Evolutionary conservation across 2,329 filamentous ascomycete genomes (phyloP), one percentile per base, ranked within the genome.

Genomic region (Penicillium hordei): DNA sequence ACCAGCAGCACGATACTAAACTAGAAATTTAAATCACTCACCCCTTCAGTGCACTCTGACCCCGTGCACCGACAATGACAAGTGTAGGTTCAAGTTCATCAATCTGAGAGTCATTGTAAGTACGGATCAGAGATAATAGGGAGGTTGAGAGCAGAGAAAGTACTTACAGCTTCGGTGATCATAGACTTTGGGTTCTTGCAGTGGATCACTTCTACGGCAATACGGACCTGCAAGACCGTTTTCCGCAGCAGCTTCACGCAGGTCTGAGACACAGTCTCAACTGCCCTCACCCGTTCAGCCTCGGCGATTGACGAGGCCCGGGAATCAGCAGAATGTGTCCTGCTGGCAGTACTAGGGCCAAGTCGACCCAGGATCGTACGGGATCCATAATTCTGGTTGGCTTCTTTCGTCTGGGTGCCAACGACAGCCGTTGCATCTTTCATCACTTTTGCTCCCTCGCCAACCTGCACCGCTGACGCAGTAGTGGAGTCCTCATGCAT

Each of bases 131-230:
- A 15, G 15, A 31, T 8, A 17, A 15, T 13, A 44, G 2, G 44
- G 29, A 33, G 9, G 45, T 33, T 36, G 34, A 17, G 12, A 39
- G 9, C 21, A 10, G 54, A 48, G 44, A 15, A 46, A 49, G 25
- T 48, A 79, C 83, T 75, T 70, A 86, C 83, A 65, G 97, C 92
- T 79, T 97, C 94, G 0, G 92, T 96, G 63, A 99, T 92, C 79
- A 97, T 83, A 73, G 97, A 93, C 74, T 94, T 93, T 4, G 94
- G 92, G 70, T 90, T 97, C 82, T 97, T 97, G 87, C 94, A 97
- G 76, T 97, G 94, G 65, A 99, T 89, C 29, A 97, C 93, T 76
- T 99, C 94, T 34, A 99, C 89, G 50, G 96, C 91, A 48, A 97
- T 90, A 57, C 92, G 87, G 48, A 97, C 93, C 73, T 99, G 93